Base-by-base conservation (phyloP, 2,329 filamentous ascomycete genomes). In the Aureobasidium sp. region DNA sequence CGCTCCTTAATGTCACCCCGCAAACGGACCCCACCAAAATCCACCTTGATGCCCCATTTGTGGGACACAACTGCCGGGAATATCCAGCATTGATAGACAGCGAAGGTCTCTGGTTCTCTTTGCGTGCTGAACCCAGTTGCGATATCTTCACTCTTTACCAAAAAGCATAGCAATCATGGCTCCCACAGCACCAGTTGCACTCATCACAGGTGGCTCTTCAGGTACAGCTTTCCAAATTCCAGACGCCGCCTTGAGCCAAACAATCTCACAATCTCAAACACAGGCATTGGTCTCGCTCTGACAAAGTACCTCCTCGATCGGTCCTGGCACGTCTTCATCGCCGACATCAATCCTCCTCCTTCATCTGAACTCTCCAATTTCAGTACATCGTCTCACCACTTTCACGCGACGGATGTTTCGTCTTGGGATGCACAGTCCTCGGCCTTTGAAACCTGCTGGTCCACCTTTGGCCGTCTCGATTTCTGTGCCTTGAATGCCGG, bases 121-220 rank as follows among this genome's bases (percentile, higher is more conserved):
- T 5, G 17, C 15, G 44, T 44, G 20, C 2, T 27, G 9, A 3
- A 6, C 37, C n/a, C n/a, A 37, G 8, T 22, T 52, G n/a, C 22
- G 17, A 7, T 45, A 25, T 5, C 17, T 36, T 27, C 20, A 6
- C 25, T 17, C 5, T n/a, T 14, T 39, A 2, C n/a, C 7, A 52
- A 14, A 25, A 20, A 15, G 48, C n/a, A 36, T 20, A 36, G 1
- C 31, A 36, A 52, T 25, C 53, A 58, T 58, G 55, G 53, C 29
- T n/a, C 41, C 41, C 12, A 7, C 25, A 48, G 22, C 57, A 29
- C 57, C 73, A 8, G 74, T 77, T 37, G 77, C 75, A 7, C 72
- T 80, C n/a, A 70, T 79, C 22, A 80, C 77, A 20, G 78, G 77
- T 22, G 77, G 72, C 22, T 75, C 72, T 49, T 77, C 75, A 58